A percentile compares a stretch with the other conserved stretches of the same genome.
Conservation (phyloP, 805 yeast species). For the Isabelozyma gotoi region DNA sequence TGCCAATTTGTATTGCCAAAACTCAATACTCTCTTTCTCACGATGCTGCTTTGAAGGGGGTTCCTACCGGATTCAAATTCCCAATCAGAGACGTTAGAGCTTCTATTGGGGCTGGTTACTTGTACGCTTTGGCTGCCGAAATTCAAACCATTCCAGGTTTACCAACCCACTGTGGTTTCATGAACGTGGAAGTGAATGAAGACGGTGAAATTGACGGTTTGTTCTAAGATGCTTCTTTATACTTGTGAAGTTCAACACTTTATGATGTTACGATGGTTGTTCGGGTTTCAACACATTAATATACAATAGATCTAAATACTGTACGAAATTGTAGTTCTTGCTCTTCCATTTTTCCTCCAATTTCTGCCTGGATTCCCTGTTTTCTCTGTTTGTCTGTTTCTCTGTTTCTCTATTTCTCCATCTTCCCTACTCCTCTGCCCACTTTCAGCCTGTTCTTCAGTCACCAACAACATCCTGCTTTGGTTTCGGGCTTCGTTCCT, state of each 20-base stretch:
- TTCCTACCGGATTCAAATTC: constrained; percentile 74
- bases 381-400: no score
- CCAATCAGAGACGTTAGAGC: constrained; percentile 81
- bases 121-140: constrained; percentile 83
- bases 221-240: constrained; percentile 37
- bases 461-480: no score
- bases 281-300: constrained; percentile 1
- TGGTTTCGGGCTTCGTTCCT: no score
- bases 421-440: no score
- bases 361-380: no score
- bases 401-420: no score
- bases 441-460: no score
- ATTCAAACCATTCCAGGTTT: constrained; percentile 85
- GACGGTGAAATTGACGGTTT: constrained; percentile 82
- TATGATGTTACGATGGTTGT: constrained; percentile 13
- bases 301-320: background rate
- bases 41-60: constrained; percentile 81
- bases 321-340: background rate
- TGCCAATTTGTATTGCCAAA: constrained; percentile 84
- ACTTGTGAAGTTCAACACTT: constrained; percentile 18
- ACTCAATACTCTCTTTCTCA: constrained; percentile 84
- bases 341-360: background rate
- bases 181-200: constrained; percentile 81
- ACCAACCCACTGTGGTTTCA: constrained; percentile 82
- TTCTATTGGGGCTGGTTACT: constrained; percentile 80